A percentile compares a stretch with the other conserved stretches of the same genome.
Conservation (phyloP, 2,329 filamentous ascomycete genomes). For the Lachnellula arida region DNA sequence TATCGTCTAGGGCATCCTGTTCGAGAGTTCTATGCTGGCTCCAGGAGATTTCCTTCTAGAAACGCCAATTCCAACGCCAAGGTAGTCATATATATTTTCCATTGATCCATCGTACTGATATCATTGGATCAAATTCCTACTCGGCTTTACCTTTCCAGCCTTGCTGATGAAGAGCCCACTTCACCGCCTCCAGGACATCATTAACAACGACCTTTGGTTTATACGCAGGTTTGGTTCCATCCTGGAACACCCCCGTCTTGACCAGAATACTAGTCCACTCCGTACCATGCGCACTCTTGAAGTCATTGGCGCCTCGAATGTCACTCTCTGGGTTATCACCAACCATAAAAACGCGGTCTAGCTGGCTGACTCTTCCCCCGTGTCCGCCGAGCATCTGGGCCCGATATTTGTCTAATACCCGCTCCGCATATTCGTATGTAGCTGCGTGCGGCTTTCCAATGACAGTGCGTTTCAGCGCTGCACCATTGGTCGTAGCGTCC, state of each 20-base stretch:
- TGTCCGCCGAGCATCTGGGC: conserved; percentile 6
- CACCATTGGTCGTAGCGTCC: conserved; percentile 62
- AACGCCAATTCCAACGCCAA: no score
- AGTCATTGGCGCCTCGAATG: conserved; percentile 79
- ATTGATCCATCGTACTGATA: no score
- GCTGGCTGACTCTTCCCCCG: conserved; percentile 35
- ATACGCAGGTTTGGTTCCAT: conserved; percentile 50
- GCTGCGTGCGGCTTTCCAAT: conserved; percentile 76
- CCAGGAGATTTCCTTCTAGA: no score
- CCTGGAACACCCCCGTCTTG: conserved; percentile 71
- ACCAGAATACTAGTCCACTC: conserved; percentile 75
- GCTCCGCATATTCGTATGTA: conserved; percentile 82
- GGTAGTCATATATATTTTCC: no score
- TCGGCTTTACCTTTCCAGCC: conserved; percentile 26
- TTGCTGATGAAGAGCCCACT: conserved; percentile 64
- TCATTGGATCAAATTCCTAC: neutral
- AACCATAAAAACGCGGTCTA: conserved; percentile 85
- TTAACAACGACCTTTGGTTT: conserved; percentile 62
- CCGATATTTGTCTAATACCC: conserved; percentile 59
- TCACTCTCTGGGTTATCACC: conserved; percentile 86
- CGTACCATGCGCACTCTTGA: conserved; percentile 58
- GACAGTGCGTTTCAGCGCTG: conserved; percentile 54
- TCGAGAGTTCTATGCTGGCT: no score
- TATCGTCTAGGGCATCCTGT: no score
- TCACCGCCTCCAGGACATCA: conserved; percentile 70